A percentile compares a stretch with the other conserved stretches of the same genome.
These are phyloP conservation scores for Hemisphaericaspora xylanilytica DNA, from an alignment of 1,139 yeast genomes.

Conservation along the genomic window DNA sequence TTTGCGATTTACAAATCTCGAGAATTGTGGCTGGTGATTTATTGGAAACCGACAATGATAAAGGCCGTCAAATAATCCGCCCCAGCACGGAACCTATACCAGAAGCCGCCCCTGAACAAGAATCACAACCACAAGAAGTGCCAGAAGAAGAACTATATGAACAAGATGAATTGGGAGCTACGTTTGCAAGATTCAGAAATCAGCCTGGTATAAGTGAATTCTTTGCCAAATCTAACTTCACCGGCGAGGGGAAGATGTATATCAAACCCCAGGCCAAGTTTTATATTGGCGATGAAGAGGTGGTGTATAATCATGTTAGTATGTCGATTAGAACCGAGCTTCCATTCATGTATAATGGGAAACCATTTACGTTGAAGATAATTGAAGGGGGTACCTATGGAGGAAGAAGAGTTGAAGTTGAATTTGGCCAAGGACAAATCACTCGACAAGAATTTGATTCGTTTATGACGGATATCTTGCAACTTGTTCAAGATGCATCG, in stretches of 20 bases:
- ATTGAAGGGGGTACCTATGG: slow-evolving; percentile 59
- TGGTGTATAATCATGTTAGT: slow-evolving; percentile 44
- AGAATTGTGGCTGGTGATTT: slow-evolving; percentile 40
- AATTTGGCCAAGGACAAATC: slow-evolving; percentile 27
- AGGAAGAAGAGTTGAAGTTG: slow-evolving; percentile 50
- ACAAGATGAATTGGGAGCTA: slow-evolving; percentile 5
- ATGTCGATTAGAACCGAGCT: slow-evolving; percentile 43
- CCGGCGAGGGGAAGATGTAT: slow-evolving; percentile 29
- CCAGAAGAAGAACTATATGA: too few species aligned
- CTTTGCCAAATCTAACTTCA: slow-evolving; percentile 33
- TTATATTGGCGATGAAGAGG: slow-evolving; percentile 31
- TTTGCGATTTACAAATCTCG: slow-evolving; percentile 46
- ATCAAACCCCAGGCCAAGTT: slow-evolving; percentile 41
- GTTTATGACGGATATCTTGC: slow-evolving; percentile 28
- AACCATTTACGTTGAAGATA: slow-evolving; percentile 44
- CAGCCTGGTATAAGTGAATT: slow-evolving; percentile 52
- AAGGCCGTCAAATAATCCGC: neutral
- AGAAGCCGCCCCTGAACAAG: too few species aligned
- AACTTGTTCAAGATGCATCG: slow-evolving; percentile 19
- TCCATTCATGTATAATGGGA: slow-evolving; percentile 34
- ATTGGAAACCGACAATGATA: slow-evolving; percentile 12
- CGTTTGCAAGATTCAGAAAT: slow-evolving; percentile 19
- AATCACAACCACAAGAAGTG: too few species aligned
- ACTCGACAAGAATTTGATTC: slow-evolving; percentile 23
- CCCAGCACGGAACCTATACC: slow-evolving; percentile 4